Evolutionary conservation across 2,329 filamentous ascomycete genomes (phyloP).

Genomic region (Zalaria obscura): DNA sequence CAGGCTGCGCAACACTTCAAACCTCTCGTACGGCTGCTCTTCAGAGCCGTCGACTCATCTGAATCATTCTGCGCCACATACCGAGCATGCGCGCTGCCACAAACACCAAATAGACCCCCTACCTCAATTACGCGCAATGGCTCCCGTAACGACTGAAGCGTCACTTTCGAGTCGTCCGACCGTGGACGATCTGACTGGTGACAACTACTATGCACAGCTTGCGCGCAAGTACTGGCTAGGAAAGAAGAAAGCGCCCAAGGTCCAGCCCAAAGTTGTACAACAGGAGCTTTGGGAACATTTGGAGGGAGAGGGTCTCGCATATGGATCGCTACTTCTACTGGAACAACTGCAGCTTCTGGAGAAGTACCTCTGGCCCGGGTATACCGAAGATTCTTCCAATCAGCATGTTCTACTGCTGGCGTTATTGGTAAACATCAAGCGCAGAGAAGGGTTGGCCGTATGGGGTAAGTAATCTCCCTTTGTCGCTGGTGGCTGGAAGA

Average conservation of each 20-base stretch:
- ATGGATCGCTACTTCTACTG: conserved; percentile 64
- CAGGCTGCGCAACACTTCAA: no score
- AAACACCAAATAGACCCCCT: no score
- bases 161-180: conserved; percentile 39
- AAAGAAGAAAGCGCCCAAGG: conserved; percentile 46
- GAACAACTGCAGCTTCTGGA: conserved; percentile 88
- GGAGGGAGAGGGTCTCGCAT: conserved; percentile 65
- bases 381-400: conserved; percentile 77
- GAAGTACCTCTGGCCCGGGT: conserved; percentile 90
- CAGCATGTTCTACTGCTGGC: conserved; percentile 80
- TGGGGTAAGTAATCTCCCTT: conserved; percentile 46
- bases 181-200: conserved; percentile 55
- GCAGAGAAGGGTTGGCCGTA: conserved; percentile 69
- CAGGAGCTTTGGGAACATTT: conserved; percentile 78
- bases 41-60: no score
- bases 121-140: neutral
- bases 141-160: conserved; percentile 1
- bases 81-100: no score
- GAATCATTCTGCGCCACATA: no score
- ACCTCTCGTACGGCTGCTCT: no score
- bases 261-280: conserved; percentile 71
- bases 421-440: conserved; percentile 75
- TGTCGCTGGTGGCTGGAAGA: conserved; percentile 17
- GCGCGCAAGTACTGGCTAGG: conserved; percentile 80
- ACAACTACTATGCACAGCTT: conserved; percentile 51